These are phyloP conservation scores for Coffea canephora DNA, from an alignment of 257 asterid species.

Conservation along the genomic window DNA sequence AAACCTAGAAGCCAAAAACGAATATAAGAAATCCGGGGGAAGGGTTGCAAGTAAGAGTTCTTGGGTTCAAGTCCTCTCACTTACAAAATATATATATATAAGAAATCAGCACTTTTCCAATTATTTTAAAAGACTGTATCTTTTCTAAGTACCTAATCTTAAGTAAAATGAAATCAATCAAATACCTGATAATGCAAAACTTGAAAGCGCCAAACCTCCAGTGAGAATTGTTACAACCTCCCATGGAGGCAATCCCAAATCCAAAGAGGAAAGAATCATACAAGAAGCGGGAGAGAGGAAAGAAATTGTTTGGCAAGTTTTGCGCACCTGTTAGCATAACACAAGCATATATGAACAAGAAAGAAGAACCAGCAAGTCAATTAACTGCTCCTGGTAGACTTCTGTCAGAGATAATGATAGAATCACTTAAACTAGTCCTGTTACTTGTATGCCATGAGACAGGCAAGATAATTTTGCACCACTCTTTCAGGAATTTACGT, in stretches of 20 bases:
- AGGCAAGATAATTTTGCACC: background rate
- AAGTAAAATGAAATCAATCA: background rate
- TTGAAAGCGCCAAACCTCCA: constrained; percentile 80
- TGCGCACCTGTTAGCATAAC: constrained; percentile 61
- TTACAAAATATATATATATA: too few species aligned
- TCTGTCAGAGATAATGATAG: too few species aligned
- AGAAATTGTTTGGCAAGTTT: constrained; percentile 87
- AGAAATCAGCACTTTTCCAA: too few species aligned
- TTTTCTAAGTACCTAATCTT: background rate
- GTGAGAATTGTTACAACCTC: constrained; percentile 73
- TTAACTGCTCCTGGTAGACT: too few species aligned
- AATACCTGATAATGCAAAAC: constrained; percentile 94
- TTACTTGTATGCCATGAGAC: background rate
- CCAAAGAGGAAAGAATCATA: constrained; percentile 85
- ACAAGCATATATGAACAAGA: too few species aligned
- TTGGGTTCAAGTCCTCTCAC: too few species aligned
- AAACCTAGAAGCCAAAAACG: constrained; percentile 50
- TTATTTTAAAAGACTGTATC: background rate
- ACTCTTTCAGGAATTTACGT: too few species aligned
- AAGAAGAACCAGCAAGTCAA: too few species aligned
- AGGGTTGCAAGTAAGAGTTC: too few species aligned
- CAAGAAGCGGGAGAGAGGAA: constrained; percentile 91
- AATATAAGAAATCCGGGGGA: constrained; percentile 10
- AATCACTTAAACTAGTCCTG: background rate
- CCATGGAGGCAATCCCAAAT: constrained; percentile 89